These are phyloP conservation scores for Melianthus villosus DNA, from an alignment of 441 rosid species.

Conservation along the genomic window DNA sequence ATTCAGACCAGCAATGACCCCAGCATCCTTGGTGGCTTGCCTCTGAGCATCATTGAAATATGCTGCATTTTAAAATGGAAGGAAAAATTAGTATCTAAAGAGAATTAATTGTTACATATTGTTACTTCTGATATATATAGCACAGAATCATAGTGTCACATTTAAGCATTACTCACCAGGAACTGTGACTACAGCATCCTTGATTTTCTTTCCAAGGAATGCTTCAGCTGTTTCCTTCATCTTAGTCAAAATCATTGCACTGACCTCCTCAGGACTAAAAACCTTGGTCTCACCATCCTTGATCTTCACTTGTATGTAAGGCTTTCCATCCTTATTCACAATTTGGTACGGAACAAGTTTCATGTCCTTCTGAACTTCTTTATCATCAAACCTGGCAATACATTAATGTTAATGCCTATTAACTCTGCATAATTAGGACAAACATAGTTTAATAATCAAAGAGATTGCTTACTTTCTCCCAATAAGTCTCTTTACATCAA, in stretches of 20 bases:
- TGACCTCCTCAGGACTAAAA: conserved; percentile 44
- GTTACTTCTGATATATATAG: no score
- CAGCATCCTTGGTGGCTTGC: conserved; percentile 15
- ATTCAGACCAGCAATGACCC: conserved; percentile 14
- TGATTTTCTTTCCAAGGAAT: conserved; percentile 21
- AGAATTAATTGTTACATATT: no score
- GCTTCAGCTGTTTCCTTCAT: conserved; percentile 58
- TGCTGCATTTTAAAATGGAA: no score
- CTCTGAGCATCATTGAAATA: conserved; percentile 40
- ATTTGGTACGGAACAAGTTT: conserved; percentile 46
- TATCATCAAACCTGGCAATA: conserved; percentile 32
- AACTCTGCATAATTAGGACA: no score
- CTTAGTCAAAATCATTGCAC: conserved; percentile 18
- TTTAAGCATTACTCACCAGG: no score
- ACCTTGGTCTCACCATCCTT: conserved; percentile 41
- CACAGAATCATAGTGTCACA: no score
- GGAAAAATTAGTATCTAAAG: no score
- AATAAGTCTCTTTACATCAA: conserved; percentile 52
- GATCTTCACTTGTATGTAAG: no score
- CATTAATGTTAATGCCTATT: no score
- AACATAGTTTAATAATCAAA: no score
- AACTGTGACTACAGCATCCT: conserved; percentile 43
- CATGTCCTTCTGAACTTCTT: conserved; percentile 32
- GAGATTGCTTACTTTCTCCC: no score
- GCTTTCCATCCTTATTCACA: no score